Evolutionary conservation across 208 protist species (phyloP).

Genomic region (Acanthamoeba royreba): DNA sequence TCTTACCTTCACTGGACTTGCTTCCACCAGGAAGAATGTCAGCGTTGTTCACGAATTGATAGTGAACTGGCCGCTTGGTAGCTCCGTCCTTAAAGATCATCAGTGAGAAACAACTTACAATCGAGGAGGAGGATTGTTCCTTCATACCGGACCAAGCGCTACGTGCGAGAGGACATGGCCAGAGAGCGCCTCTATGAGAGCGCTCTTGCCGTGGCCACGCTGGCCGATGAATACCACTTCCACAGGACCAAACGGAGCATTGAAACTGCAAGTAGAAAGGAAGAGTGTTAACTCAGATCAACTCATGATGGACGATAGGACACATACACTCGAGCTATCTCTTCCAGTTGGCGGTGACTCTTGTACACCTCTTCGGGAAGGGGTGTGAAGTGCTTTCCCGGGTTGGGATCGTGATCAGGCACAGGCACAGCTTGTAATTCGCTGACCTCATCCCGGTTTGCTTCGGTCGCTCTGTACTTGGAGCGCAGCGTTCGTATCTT

Average conservation of each 20-base stretch:
- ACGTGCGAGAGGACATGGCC: neutral
- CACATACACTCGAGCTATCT: neutral
- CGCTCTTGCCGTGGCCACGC: constrained; percentile 23
- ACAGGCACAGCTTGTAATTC: neutral
- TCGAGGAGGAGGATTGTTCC: no score
- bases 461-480: neutral
- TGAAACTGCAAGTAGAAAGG: neutral
- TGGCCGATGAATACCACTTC: neutral
- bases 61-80: neutral
- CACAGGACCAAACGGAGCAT: neutral
- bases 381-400: neutral
- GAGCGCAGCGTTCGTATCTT: neutral
- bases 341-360: neutral
- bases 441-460: neutral
- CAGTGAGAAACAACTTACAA: no score
- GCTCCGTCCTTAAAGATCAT: neutral
- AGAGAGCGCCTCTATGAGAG: neutral
- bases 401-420: neutral
- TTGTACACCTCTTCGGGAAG: neutral
- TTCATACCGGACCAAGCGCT: neutral
- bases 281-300: no score
- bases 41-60: neutral
- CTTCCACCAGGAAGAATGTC: neutral
- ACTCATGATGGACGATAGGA: no score
- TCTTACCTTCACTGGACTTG: neutral